phyloP scores from a whole-genome alignment of 2,329 filamentous ascomycete genomes.

The Pseudogymnoascus sp. region DNA sequence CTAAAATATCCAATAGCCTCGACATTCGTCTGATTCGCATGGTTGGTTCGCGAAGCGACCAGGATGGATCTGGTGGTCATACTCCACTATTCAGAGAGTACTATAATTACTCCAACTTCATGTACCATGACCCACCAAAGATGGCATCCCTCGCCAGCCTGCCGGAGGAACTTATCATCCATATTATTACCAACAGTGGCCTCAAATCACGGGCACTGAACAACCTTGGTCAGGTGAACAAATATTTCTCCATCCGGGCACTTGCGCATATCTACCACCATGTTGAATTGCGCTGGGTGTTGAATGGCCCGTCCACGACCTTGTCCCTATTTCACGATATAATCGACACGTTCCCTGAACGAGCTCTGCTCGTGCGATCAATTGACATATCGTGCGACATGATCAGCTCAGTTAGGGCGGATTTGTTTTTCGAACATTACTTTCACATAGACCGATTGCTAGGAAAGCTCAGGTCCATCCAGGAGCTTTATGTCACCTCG shows the following conservation, averaged over 20 bases:
- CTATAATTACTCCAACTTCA: background rate
- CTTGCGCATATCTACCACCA: background rate
- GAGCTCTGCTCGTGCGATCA: background rate
- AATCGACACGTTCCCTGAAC: background rate
- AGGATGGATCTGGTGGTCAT: background rate
- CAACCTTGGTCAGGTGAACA: background rate
- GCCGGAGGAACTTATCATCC: background rate
- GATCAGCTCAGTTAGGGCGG: background rate
- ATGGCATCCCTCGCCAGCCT: background rate
- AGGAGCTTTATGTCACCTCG: background rate
- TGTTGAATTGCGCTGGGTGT: background rate
- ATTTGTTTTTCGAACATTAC: background rate
- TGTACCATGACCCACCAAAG: background rate
- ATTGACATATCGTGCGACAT: background rate
- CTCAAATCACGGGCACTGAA: background rate
- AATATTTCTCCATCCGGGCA: background rate
- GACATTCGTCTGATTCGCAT: too few species aligned
- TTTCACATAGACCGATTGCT: background rate
- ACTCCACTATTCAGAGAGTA: background rate
- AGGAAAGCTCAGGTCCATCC: background rate
- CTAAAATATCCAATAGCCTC: too few species aligned
- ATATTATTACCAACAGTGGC: background rate
- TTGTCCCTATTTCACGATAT: background rate
- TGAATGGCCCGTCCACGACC: background rate
- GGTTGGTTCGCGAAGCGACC: background rate